Percentiles rank a stretch among this genome's conserved stretches.
These are phyloP conservation scores for Naganishia sp. DNA, from an alignment of 1,284 basidiomycete genomes.

Conservation along the genomic window DNA sequence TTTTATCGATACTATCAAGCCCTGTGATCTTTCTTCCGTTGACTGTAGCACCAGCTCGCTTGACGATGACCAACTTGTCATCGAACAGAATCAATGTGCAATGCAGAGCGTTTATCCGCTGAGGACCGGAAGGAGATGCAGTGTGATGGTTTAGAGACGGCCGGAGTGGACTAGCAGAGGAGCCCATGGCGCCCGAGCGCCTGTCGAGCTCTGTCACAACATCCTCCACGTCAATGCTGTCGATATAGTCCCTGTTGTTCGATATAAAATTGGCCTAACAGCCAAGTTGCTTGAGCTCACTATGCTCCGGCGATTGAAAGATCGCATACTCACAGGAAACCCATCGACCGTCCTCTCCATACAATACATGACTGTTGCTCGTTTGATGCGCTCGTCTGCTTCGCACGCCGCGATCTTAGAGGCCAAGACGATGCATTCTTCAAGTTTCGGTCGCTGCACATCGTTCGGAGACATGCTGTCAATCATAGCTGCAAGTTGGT, in stretches of 20 bases:
- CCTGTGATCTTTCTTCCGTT: conserved; percentile 75
- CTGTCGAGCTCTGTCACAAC: conserved; percentile 58
- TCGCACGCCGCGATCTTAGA: conserved; percentile 90
- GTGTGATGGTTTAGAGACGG: conserved; percentile 29
- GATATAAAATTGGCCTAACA: conserved; percentile 71
- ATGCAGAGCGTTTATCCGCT: conserved; percentile 60
- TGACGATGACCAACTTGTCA: conserved; percentile 88
- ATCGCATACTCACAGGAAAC: conserved; percentile 65
- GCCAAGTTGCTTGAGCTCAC: not conserved
- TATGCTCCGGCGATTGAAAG: not conserved
- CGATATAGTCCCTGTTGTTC: conserved; percentile 82
- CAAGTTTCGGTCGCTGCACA: conserved; percentile 73
- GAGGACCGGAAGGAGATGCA: conserved; percentile 36
- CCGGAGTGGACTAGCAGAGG: conserved; percentile 2
- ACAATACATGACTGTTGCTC: conserved; percentile 85
- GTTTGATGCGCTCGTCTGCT: conserved; percentile 84
- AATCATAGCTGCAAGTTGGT: conserved; percentile 63
- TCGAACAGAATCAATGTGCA: conserved; percentile 93
- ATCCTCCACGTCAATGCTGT: conserved; percentile 93
- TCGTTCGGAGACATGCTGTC: conserved; percentile 78
- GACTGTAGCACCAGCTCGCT: conserved; percentile 74
- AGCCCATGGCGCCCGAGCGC: conserved; percentile 6
- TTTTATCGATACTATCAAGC: conserved; percentile 76
- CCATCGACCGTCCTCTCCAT: conserved; percentile 81
- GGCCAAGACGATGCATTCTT: conserved; percentile 84